Percentiles rank a stretch among this genome's conserved stretches.
phyloP scores from a whole-genome alignment of 78 protist species.

The Protostelium mycophagum region DNA sequence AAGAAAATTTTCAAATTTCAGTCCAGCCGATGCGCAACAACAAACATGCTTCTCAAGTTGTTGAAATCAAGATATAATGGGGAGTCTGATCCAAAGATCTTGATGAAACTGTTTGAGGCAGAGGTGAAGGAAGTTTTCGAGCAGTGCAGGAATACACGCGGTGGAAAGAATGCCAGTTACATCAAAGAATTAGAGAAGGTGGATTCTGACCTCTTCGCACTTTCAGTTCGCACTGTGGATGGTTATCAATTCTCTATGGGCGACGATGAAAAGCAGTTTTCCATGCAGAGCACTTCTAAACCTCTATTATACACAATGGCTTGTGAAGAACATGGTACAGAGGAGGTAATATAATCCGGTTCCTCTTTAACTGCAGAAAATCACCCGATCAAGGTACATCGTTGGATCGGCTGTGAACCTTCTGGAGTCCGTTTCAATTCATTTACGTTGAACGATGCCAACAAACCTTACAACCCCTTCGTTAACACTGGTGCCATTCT shows the following conservation, averaged over 20 bases:
- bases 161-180: slow-evolving; percentile 16
- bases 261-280: slow-evolving; percentile 30
- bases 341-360: slow-evolving; percentile 20
- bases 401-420: slow-evolving; percentile 46
- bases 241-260: slow-evolving; percentile 66
- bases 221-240: slow-evolving; percentile 52
- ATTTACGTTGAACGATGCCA: slow-evolving; percentile 8
- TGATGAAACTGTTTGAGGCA: background rate
- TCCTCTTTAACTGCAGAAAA: background rate
- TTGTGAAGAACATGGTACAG: slow-evolving; percentile 7
- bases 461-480: slow-evolving; percentile 61
- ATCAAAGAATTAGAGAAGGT: slow-evolving; percentile 56
- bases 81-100: background rate
- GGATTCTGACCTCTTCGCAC: slow-evolving; percentile 37
- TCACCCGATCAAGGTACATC: background rate
- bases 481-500: slow-evolving; percentile 73
- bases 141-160: background rate
- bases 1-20: too few relatives aligned
- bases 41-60: background rate
- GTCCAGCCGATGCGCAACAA: too few relatives aligned
- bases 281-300: slow-evolving; percentile 40
- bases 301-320: slow-evolving; percentile 31
- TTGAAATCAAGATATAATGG: background rate
- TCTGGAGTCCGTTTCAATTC: slow-evolving; percentile 41
- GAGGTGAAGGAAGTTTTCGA: background rate